Percentiles rank a stretch among this genome's conserved stretches.
These are phyloP conservation scores for Porphyra umbilicalis DNA, from an alignment of 31 red algal species.

Conservation along the genomic window DNA sequence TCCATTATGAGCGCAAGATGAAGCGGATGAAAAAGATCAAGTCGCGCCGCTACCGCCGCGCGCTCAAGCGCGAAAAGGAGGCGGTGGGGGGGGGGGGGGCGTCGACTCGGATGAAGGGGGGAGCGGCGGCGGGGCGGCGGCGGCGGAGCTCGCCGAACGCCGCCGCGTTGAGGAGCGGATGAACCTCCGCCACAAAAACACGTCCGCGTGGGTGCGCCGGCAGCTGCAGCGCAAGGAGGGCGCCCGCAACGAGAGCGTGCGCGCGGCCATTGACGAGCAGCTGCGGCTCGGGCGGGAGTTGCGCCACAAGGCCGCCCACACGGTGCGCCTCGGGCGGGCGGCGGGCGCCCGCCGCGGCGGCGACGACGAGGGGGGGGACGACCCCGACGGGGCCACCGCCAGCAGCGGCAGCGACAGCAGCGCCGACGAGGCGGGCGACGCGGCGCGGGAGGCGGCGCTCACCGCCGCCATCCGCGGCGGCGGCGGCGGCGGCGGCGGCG, in stretches of 20 bases:
- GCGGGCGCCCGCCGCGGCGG: constrained; percentile 8
- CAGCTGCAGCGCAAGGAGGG: constrained; percentile 44
- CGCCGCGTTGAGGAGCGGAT: constrained; percentile 57
- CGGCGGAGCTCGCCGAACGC: constrained; percentile 25
- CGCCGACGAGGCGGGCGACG: constrained; percentile 2
- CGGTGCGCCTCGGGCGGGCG: constrained; percentile 6
- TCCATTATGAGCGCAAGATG: constrained; percentile 63
- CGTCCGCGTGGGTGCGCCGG: constrained; percentile 56
- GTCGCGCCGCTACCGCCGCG: constrained; percentile 19
- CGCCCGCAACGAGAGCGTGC: constrained; percentile 17
- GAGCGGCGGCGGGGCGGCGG: not conserved
- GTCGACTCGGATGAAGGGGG: constrained; percentile 21
- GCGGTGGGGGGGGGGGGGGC: not conserved
- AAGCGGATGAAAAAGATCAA: constrained; percentile 77
- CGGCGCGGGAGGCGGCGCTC: constrained; percentile 15
- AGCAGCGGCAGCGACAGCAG: constrained; percentile 1
- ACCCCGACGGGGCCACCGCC: constrained; percentile 5
- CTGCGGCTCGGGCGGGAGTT: constrained; percentile 37
- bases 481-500: constrained; percentile 3
- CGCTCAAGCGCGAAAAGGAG: constrained; percentile 41
- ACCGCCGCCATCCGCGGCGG: constrained; percentile 13
- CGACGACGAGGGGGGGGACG: constrained; percentile 12
- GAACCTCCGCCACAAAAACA: constrained; percentile 65
- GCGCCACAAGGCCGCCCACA: constrained; percentile 19
- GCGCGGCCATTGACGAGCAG: constrained; percentile 67